phyloP scores from a whole-genome alignment of 768 basidiomycete genomes.

The Tephrocybe sp. region DNA sequence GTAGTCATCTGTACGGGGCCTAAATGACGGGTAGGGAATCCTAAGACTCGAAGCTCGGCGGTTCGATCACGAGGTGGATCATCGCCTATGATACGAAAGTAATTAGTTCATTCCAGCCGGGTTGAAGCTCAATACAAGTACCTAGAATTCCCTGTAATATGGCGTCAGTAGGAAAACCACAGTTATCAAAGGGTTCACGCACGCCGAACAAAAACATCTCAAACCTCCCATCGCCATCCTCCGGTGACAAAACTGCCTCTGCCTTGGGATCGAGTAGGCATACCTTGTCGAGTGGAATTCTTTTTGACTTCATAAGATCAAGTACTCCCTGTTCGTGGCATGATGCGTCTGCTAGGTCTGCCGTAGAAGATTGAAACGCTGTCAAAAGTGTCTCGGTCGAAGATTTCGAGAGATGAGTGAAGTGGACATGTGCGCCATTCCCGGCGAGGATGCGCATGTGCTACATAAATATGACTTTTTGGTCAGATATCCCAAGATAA shows the following conservation, averaged over 20 bases:
- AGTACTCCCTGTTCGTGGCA: constrained; percentile 55
- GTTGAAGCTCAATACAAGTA: constrained; percentile 18
- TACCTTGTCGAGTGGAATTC: constrained; percentile 55
- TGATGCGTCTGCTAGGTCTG: constrained; percentile 32
- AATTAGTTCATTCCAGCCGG: neutral
- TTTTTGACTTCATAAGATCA: constrained; percentile 51
- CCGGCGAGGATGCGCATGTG: constrained; percentile 87
- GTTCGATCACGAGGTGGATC: constrained; percentile 96
- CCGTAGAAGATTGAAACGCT: constrained; percentile 25
- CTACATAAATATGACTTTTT: constrained; percentile 29
- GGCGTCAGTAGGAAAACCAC: neutral
- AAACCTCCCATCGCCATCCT: constrained; percentile 75
- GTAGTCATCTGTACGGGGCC: constrained; percentile 97
- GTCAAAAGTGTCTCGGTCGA: constrained; percentile 56
- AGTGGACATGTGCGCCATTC: constrained; percentile 61
- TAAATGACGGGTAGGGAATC: constrained; percentile 85
- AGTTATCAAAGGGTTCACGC: constrained; percentile 21
- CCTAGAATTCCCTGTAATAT: constrained; percentile 62
- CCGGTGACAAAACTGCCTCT: constrained; percentile 61
- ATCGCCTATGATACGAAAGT: constrained; percentile 62
- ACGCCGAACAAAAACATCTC: constrained; percentile 92
- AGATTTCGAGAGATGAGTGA: constrained; percentile 82
- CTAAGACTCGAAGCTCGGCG: constrained; percentile 78
- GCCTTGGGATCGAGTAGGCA: constrained; percentile 97
- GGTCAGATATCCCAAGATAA: too few species aligned